Evolutionary conservation across 345 rosid genomes (phyloP), one percentile per base, ranked within the genome.

Genomic region (Mallotus nudiflorus): DNA sequence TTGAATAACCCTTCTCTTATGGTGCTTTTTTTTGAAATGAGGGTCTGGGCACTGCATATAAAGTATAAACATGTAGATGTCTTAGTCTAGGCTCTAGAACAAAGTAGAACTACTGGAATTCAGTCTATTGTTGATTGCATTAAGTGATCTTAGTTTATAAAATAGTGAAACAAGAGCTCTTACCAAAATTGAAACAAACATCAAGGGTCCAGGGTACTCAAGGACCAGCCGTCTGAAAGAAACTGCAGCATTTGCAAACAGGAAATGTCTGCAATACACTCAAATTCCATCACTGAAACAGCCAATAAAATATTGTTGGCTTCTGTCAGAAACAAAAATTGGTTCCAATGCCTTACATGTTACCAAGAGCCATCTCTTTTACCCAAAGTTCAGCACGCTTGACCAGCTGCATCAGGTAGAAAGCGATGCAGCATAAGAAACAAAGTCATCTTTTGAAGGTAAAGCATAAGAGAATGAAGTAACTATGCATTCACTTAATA

Each of bases 21-120:
- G 96, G 82, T 94, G 93, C 70, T 86, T 83, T 82, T 86, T 91
- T 89, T 94, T 94, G 88, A 91, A 91, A 85, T 94, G 96, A 58
- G 98, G 98, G 73, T 94, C 97, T 8, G 97, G 97, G 61, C 97
- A 94, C 98, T 94, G 84, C 82, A 82, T 57, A 70, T 12, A 75
- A 22, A 54, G 25, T 39, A 25, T 60, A 22, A 4, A 40, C 3
- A 20, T 7, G 37, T 12, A 50, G 66, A 7, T 14, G 42, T 14
- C 65, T 62, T 25, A 59, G 66, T 37, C 27, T 60, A 50, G 37
- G 6, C 37, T 33, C 66, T 15, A 70, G 48, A 10, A n/a, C 55
- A 29, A n/a, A 6, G 33, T 28, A 55, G 54, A 49, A 19, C 22
- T 10, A 28, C 5, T 13, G 25, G 10, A 18, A 22, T 20, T 51